These are phyloP conservation scores for Epichloe scottii DNA, from an alignment of 2,329 filamentous ascomycete species.

Conservation along the genomic window DNA sequence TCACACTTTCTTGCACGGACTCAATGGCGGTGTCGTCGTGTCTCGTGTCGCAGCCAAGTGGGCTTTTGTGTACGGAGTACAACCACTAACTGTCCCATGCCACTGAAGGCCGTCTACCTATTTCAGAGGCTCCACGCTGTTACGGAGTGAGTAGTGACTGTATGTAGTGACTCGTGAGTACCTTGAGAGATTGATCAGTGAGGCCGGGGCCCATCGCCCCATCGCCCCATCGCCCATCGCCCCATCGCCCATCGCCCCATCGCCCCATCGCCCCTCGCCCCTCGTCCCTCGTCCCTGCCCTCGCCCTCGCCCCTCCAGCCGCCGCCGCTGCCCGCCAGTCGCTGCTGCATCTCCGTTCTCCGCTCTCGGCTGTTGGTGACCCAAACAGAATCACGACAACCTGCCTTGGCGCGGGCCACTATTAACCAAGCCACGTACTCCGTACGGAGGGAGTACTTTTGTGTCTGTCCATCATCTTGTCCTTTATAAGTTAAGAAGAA, in stretches of 20 bases:
- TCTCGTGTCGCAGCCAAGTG: constrained; percentile 3
- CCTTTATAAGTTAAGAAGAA: not conserved
- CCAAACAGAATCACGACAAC: constrained; percentile 6
- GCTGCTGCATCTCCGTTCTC: constrained; percentile 3
- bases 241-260: too few species aligned
- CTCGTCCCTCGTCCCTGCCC: too few species aligned
- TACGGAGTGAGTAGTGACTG: too few species aligned
- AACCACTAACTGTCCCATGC: not conserved
- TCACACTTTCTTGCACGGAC: constrained; percentile 1
- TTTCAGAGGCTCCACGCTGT: not conserved
- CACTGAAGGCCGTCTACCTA: not conserved
- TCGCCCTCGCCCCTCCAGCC: not conserved
- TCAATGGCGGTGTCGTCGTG: not conserved
- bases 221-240: too few species aligned
- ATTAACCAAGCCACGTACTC: constrained; percentile 4
- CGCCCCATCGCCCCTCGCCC: too few species aligned
- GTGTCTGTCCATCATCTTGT: not conserved
- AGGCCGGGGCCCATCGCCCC: too few species aligned
- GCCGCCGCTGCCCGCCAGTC: constrained; percentile 6
- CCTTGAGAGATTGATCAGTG: too few species aligned
- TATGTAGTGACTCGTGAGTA: too few species aligned
- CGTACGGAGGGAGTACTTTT: not conserved
- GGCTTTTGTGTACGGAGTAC: not conserved
- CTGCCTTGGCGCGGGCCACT: not conserved
- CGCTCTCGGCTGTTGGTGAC: constrained; percentile 9